Conservation (phyloP, 1,139 yeast genomes). For the Yamadazyma aaseri region DNA sequence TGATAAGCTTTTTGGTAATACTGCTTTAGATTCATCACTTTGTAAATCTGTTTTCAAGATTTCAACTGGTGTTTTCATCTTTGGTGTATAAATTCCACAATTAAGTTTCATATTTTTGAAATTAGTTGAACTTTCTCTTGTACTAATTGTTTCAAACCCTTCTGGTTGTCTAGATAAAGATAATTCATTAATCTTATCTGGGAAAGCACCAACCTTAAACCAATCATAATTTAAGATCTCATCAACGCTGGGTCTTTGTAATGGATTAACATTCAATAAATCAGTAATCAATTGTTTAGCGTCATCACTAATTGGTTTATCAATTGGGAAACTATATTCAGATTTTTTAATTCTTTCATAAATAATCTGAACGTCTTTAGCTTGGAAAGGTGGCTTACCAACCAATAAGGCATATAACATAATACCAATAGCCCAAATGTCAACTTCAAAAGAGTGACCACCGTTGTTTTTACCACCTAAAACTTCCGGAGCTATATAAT, state of each 20-base stretch:
- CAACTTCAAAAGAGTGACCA: constrained; percentile 84
- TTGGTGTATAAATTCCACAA: constrained; percentile 62
- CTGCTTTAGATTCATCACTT: constrained; percentile 65
- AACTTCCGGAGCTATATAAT: constrained; percentile 97
- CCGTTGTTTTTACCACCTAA: constrained; percentile 85
- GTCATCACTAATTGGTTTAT: constrained; percentile 64
- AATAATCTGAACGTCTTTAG: constrained; percentile 89
- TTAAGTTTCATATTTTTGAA: constrained; percentile 64
- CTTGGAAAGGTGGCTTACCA: constrained; percentile 97
- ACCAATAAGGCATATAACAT: constrained; percentile 88
- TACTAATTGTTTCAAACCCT: constrained; percentile 51
- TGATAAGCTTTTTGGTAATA: constrained; percentile 85
- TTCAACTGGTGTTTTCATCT: constrained; percentile 61
- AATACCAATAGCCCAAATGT: constrained; percentile 95
- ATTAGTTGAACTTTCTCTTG: constrained; percentile 66
- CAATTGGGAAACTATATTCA: constrained; percentile 79
- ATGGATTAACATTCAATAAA: constrained; percentile 76
- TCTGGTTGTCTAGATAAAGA: constrained; percentile 62
- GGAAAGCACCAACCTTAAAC: constrained; percentile 78
- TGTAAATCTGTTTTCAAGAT: constrained; percentile 69
- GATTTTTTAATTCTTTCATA: constrained; percentile 88
- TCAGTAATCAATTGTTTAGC: constrained; percentile 72
- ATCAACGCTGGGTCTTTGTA: constrained; percentile 75
- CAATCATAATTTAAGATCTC: constrained; percentile 80
- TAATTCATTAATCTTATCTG: constrained; percentile 62